A percentile compares a stretch with the other conserved stretches of the same genome.
Conservation (phyloP, 169 alveolate species). For the Eimeria necatrix region DNA sequence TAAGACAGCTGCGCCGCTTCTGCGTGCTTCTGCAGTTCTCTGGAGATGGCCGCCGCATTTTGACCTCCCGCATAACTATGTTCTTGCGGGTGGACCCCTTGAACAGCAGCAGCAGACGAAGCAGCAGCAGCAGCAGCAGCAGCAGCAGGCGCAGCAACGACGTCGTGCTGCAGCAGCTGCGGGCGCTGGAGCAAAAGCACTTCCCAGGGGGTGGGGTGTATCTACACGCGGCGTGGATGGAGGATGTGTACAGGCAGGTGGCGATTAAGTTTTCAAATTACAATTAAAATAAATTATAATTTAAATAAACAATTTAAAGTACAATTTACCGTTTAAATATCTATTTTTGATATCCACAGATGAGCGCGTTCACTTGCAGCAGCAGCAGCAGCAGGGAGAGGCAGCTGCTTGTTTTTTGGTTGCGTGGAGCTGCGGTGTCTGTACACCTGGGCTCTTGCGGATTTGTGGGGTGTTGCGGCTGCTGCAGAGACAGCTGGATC, state of each 20-base stretch:
- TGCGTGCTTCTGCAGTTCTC: conserved; percentile 43
- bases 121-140: conserved; percentile 25
- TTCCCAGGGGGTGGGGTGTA: conserved; percentile 30
- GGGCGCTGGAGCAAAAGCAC: not conserved
- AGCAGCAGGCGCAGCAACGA: conserved; percentile 34
- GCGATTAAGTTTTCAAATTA: not conserved
- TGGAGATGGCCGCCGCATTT: conserved; percentile 1
- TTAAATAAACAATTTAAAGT: not conserved
- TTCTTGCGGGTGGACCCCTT: conserved; percentile 23
- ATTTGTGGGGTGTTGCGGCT: not conserved
- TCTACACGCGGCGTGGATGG: conserved; percentile 29
- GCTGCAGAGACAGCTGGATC: conserved; percentile 55
- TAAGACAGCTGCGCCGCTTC: not conserved
- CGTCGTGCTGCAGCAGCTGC: conserved; percentile 26
- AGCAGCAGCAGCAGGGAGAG: no score
- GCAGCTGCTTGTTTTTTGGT: not conserved
- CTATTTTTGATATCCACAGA: not conserved
- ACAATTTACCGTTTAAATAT: no score
- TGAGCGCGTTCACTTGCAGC: no score
- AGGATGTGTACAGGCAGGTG: conserved; percentile 40
- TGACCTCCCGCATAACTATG: conserved; percentile 17
- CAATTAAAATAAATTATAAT: no score
- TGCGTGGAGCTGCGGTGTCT: not conserved
- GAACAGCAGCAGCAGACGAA: conserved; percentile 45
- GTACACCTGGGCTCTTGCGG: not conserved